Evolutionary conservation across 2,329 filamentous ascomycete species (phyloP).

Genomic region (Colletotrichum sp.): DNA sequence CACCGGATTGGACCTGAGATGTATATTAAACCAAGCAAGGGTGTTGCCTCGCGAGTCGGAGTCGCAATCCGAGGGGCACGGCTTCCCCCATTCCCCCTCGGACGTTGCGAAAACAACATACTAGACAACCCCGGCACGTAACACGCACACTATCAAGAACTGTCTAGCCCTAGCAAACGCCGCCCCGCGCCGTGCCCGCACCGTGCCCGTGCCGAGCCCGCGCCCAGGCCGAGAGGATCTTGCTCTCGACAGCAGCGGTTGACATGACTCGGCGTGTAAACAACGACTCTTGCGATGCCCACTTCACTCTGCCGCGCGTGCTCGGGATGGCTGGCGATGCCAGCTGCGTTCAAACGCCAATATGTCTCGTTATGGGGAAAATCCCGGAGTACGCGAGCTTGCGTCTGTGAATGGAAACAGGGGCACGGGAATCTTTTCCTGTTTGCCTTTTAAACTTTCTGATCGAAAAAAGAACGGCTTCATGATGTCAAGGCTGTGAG

Average conservation of each 20-base stretch:
- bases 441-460: neutral
- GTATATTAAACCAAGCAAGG: neutral
- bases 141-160: neutral
- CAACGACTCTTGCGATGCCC: neutral
- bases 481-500: neutral
- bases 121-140: neutral
- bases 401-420: neutral
- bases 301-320: neutral
- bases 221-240: neutral
- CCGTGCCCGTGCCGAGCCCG: neutral
- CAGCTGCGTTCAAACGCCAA: neutral
- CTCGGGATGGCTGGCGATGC: neutral
- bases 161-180: neutral
- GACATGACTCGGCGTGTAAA: neutral
- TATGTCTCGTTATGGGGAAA: neutral
- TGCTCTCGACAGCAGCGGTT: neutral
- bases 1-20: neutral
- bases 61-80: neutral
- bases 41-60: neutral
- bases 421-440: neutral
- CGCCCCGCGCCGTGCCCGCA: neutral
- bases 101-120: neutral
- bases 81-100: neutral
- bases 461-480: neutral
- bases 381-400: neutral